Evolutionary conservation across 306 rosid species (phyloP).

Genomic region (Delonix regia): DNA sequence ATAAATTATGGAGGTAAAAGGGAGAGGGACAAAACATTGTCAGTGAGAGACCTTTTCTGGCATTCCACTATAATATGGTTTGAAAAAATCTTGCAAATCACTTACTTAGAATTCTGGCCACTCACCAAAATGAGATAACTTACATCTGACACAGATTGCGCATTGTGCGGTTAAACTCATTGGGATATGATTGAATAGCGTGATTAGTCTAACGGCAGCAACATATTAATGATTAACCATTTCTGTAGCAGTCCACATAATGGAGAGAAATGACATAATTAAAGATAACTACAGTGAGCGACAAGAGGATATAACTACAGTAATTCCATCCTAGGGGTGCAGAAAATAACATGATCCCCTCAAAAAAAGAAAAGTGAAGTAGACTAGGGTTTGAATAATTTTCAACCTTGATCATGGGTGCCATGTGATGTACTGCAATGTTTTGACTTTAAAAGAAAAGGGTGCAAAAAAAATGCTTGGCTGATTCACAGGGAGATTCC

Average conservation of each 20-base stretch:
- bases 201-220: background rate
- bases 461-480: background rate
- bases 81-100: background rate
- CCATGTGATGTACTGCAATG: background rate
- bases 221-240: conserved; percentile 17
- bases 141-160: background rate
- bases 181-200: background rate
- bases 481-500: background rate
- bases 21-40: background rate
- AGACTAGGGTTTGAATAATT: background rate
- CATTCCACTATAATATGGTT: too few species aligned
- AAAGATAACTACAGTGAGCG: background rate
- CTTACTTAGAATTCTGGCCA: background rate
- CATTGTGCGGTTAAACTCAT: background rate
- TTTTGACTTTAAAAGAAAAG: background rate
- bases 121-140: background rate
- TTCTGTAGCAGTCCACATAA: background rate
- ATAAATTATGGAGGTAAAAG: too few species aligned
- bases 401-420: background rate
- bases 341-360: conserved; percentile 7
- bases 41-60: background rate
- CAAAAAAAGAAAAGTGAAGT: background rate
- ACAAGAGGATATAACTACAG: too few species aligned
- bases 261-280: conserved; percentile 20
- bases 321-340: background rate